A percentile compares a stretch with the other conserved stretches of the same genome.
phyloP scores from a whole-genome alignment of 768 basidiomycete species.

The Myochromella boudieri region DNA sequence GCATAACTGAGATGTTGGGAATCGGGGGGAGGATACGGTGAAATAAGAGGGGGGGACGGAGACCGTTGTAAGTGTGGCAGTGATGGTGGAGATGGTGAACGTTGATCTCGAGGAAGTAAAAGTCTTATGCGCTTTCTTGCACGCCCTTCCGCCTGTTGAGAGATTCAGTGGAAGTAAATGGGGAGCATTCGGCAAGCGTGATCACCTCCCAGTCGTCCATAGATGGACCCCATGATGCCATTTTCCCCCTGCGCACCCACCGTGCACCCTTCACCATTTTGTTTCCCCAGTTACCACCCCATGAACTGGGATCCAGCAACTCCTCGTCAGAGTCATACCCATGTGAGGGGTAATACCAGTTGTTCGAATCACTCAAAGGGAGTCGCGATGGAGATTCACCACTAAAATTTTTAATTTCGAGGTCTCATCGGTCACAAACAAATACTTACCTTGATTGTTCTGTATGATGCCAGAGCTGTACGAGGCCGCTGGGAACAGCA shows the following conservation, averaged over 20 bases:
- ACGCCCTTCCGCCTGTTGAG: conserved; percentile 70
- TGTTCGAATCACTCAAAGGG: conserved; percentile 69
- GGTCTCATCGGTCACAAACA: neutral
- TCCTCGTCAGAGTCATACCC: conserved; percentile 70
- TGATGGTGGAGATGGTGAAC: conserved; percentile 70
- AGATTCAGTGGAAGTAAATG: conserved; percentile 10
- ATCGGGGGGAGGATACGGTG: conserved; percentile 72
- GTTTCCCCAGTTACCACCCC: conserved; percentile 81
- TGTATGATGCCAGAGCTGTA: conserved; percentile 8
- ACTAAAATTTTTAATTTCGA: neutral
- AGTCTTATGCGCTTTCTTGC: conserved; percentile 78
- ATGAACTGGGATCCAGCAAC: conserved; percentile 41
- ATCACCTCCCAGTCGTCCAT: conserved; percentile 85
- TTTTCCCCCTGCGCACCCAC: conserved; percentile 82
- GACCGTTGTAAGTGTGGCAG: conserved; percentile 78
- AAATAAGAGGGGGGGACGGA: conserved; percentile 70
- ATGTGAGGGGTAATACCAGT: conserved; percentile 85
- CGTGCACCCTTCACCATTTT: conserved; percentile 74
- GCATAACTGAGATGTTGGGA: conserved; percentile 73
- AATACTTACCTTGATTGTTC: conserved; percentile 27
- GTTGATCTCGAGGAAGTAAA: conserved; percentile 57
- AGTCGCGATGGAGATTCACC: conserved; percentile 23
- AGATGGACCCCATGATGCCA: conserved; percentile 80
- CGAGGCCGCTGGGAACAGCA: neutral
- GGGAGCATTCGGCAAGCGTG: neutral